Percentiles rank a stretch among this genome's conserved stretches.
Evolutionary conservation across 192 early-diverging fungal species (phyloP).

Genomic region (Polychytrium aggregatum): DNA sequence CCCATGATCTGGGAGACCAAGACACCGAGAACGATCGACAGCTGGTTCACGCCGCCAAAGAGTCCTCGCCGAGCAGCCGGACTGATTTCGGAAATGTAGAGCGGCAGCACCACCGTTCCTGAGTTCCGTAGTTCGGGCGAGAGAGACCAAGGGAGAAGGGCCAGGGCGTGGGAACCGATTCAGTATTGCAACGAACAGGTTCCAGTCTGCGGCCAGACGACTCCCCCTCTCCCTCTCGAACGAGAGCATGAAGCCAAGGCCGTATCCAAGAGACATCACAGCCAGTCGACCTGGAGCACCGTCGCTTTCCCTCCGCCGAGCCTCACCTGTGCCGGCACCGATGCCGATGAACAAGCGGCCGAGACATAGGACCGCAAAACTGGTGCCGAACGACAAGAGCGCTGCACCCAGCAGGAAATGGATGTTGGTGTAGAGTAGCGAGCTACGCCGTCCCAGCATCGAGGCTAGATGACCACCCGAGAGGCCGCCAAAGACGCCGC

Average conservation of each 20-base stretch:
- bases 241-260: too few relatives aligned
- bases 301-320: too few relatives aligned
- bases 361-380: constrained; percentile 38
- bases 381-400: constrained; percentile 45
- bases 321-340: constrained; percentile 63
- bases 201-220: too few relatives aligned
- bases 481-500: constrained; percentile 67
- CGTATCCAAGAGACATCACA: too few relatives aligned
- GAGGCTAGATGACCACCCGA: constrained; percentile 62
- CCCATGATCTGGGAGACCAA: constrained; percentile 59
- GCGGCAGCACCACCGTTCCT: constrained; percentile 67
- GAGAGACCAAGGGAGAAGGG: too few relatives aligned
- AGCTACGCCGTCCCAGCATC: constrained; percentile 50
- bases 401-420: constrained; percentile 52
- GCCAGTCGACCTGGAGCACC: too few relatives aligned
- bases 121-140: too few relatives aligned
- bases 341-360: constrained; percentile 70
- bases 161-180: too few relatives aligned
- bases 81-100: constrained; percentile 67
- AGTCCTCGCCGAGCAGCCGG: constrained; percentile 57
- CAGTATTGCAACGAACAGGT: too few relatives aligned
- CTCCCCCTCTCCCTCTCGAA: too few relatives aligned
- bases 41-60: constrained; percentile 75
- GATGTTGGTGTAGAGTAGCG: constrained; percentile 56
- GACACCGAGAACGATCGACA: constrained; percentile 72